A percentile compares a stretch with the other conserved stretches of the same genome.
phyloP scores from a whole-genome alignment of 805 yeast genomes.

The Candida ulmi region DNA sequence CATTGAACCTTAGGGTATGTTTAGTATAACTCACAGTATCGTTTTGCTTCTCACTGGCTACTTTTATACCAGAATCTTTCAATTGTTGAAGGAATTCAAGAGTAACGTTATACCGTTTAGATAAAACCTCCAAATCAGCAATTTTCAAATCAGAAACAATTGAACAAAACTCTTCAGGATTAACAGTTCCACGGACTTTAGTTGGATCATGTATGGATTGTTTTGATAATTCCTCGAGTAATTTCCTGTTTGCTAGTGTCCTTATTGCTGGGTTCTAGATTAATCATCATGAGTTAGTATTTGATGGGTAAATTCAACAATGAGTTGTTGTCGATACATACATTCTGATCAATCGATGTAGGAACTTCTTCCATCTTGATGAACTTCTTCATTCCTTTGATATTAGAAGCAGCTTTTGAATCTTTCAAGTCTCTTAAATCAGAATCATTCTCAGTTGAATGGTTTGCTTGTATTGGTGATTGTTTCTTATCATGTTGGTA shows the following conservation, averaged over 20 bases:
- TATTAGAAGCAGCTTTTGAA: too few species aligned
- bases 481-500: neutral
- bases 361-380: slow-evolving; percentile 15
- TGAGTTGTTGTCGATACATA: too few species aligned
- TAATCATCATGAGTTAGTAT: neutral
- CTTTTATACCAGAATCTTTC: slow-evolving; percentile 1
- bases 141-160: slow-evolving; percentile 16
- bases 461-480: too few species aligned
- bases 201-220: slow-evolving; percentile 2
- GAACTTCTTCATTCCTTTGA: neutral
- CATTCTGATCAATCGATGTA: slow-evolving; percentile 11
- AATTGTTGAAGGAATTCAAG: slow-evolving; percentile 1
- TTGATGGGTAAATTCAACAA: too few species aligned
- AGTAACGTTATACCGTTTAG: slow-evolving; percentile 8
- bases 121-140: slow-evolving; percentile 9
- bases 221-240: slow-evolving; percentile 9
- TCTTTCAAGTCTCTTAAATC: too few species aligned
- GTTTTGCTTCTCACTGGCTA: too few species aligned
- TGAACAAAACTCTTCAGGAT: slow-evolving; percentile 14
- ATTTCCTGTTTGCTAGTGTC: slow-evolving; percentile 11
- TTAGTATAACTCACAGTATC: too few species aligned
- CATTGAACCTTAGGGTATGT: too few species aligned
- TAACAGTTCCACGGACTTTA: slow-evolving; percentile 1
- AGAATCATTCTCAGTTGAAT: too few species aligned
- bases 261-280: slow-evolving; percentile 16